Conservation (phyloP, 257 asterid species). For the Salvia rosmarinus region DNA sequence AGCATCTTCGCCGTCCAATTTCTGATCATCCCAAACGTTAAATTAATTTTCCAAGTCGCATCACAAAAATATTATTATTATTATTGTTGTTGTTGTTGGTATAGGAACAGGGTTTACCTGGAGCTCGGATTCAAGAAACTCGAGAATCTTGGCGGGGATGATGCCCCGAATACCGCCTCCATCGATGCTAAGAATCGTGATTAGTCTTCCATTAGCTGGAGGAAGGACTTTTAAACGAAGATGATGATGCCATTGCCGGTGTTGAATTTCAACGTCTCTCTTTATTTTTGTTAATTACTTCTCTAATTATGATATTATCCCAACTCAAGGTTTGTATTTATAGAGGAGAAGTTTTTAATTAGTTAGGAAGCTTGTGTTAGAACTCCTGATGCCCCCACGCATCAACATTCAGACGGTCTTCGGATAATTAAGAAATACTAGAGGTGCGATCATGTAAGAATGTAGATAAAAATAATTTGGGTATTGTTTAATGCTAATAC, state of each 20-base stretch:
- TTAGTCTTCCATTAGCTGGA: slow-evolving; percentile 39
- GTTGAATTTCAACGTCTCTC: not conserved
- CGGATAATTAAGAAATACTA: not conserved
- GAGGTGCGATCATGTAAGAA: not conserved
- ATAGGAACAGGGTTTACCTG: slow-evolving; percentile 36
- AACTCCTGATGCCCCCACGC: slow-evolving; percentile 3
- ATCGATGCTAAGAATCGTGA: slow-evolving; percentile 71
- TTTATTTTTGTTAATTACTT: not conserved
- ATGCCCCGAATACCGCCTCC: slow-evolving; percentile 82
- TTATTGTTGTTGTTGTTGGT: no score
- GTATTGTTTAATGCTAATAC: not conserved
- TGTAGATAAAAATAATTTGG: not conserved
- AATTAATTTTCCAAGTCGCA: not conserved
- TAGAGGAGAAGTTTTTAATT: not conserved
- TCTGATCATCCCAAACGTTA: slow-evolving; percentile 29
- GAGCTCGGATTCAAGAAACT: slow-evolving; percentile 58
- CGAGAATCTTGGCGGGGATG: slow-evolving; percentile 62
- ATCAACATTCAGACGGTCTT: not conserved
- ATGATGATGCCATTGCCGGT: slow-evolving; percentile 34
- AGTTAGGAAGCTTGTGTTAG: not conserved
- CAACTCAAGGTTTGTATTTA: not conserved
- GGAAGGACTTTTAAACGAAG: slow-evolving; percentile 37
- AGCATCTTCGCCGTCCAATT: slow-evolving; percentile 50
- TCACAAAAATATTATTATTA: not conserved
- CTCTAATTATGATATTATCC: not conserved